Evolutionary conservation across 1,284 basidiomycete species (phyloP).

Genomic region (Psilocybe mexicana): DNA sequence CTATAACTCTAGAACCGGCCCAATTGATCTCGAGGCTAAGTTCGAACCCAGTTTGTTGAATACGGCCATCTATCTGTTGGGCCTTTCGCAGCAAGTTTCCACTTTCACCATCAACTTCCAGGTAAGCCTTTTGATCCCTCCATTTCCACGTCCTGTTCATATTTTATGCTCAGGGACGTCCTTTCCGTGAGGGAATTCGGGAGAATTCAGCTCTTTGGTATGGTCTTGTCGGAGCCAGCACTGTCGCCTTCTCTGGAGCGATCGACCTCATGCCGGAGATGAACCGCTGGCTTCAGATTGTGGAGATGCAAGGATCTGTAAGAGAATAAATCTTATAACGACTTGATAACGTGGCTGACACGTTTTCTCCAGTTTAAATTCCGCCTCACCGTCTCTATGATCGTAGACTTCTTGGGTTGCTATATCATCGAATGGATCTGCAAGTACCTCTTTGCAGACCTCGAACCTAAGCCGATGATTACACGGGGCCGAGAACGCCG

Average conservation of each 20-base stretch:
- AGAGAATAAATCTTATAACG: slow-evolving; percentile 28
- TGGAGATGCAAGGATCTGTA: slow-evolving; percentile 82
- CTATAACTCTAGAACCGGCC: slow-evolving; percentile 55
- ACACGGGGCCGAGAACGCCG: slow-evolving; percentile 78
- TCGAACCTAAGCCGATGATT: slow-evolving; percentile 85
- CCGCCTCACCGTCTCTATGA: slow-evolving; percentile 78
- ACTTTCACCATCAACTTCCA: slow-evolving; percentile 98
- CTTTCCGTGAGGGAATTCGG: slow-evolving; percentile 93
- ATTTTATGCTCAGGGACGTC: slow-evolving; percentile 64
- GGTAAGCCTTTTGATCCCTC: slow-evolving; percentile 34
- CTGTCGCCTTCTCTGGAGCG: slow-evolving; percentile 90
- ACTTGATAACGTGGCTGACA: background rate
- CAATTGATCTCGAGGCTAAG: slow-evolving; percentile 91
- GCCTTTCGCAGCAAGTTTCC: slow-evolving; percentile 93
- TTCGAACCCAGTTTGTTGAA: slow-evolving; percentile 93
- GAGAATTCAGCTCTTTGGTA: slow-evolving; percentile 92
- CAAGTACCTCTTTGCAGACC: slow-evolving; percentile 87
- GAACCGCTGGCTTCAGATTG: slow-evolving; percentile 96
- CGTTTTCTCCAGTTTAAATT: slow-evolving; percentile 70
- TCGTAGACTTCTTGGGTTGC: slow-evolving; percentile 87
- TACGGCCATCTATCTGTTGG: slow-evolving; percentile 92
- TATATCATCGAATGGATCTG: slow-evolving; percentile 82
- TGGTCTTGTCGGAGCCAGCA: slow-evolving; percentile 83
- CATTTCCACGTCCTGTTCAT: background rate
- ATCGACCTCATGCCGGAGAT: slow-evolving; percentile 94